Percentiles rank a stretch among this genome's conserved stretches.
Conservation (phyloP, 345 rosid species). For the Eucalyptus virginea region DNA sequence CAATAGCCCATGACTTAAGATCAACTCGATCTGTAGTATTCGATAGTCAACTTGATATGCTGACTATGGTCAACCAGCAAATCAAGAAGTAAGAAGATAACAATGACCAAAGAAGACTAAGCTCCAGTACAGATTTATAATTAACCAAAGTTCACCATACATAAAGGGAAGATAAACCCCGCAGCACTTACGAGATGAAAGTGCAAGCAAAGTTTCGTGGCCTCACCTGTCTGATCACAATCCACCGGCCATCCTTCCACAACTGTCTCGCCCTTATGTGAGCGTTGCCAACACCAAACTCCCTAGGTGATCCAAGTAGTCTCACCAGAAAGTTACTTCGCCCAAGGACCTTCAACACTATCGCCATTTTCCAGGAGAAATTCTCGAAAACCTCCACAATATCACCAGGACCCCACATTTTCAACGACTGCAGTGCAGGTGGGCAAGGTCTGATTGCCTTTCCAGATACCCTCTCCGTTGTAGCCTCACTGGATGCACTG, state of each 20-base stretch:
- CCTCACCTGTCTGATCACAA: conserved; percentile 49
- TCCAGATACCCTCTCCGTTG: conserved; percentile 28
- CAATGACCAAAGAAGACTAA: not conserved
- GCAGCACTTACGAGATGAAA: not conserved
- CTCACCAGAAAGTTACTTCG: conserved; percentile 35
- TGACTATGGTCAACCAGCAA: not conserved
- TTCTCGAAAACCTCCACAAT: conserved; percentile 55
- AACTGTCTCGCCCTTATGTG: conserved; percentile 50
- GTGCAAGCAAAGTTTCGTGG: not conserved
- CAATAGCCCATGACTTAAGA: not conserved
- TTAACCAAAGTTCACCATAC: not conserved
- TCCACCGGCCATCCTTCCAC: conserved; percentile 57
- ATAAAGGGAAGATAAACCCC: not conserved
- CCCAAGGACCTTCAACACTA: conserved; percentile 30
- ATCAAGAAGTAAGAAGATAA: not conserved
- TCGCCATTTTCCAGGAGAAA: conserved; percentile 74
- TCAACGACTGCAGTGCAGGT: conserved; percentile 10
- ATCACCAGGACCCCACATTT: conserved; percentile 55
- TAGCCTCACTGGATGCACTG: not conserved
- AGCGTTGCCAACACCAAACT: conserved; percentile 31
- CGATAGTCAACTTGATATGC: not conserved
- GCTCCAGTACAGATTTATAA: not conserved
- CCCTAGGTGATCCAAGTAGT: conserved; percentile 49
- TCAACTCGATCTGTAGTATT: not conserved
- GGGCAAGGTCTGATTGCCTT: conserved; percentile 57